These are phyloP conservation scores for Filobasidium uniguttulatum DNA, from an alignment of 1,284 basidiomycete genomes.

Conservation along the genomic window DNA sequence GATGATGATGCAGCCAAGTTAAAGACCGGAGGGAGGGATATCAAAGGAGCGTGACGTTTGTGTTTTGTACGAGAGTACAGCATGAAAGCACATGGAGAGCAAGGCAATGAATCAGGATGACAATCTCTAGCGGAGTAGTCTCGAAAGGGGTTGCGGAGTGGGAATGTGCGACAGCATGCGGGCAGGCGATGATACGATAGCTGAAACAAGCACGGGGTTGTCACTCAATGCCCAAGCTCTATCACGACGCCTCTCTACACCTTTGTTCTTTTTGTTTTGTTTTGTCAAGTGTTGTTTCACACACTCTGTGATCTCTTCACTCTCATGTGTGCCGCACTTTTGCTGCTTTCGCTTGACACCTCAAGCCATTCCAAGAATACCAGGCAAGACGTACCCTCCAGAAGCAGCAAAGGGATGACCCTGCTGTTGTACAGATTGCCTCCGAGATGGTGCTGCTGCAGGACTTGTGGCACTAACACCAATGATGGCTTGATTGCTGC, in stretches of 20 bases:
- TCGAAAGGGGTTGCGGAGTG: too few relatives aligned
- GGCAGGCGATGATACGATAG: too few relatives aligned
- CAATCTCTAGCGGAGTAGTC: too few relatives aligned
- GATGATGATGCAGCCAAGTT: background rate
- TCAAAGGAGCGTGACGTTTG: background rate
- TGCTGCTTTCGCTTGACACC: conserved; percentile 8
- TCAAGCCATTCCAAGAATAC: background rate
- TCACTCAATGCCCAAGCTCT: too few relatives aligned
- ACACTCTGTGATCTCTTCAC: background rate
- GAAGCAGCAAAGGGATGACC: conserved; percentile 35
- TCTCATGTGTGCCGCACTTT: background rate
- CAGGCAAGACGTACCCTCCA: conserved; percentile 14
- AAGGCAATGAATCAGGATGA: background rate
- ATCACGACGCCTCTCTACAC: too few relatives aligned
- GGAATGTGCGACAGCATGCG: too few relatives aligned
- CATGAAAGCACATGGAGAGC: background rate
- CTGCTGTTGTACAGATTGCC: conserved; percentile 28
- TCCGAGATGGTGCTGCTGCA: conserved; percentile 27
- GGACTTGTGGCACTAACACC: conserved; percentile 31
- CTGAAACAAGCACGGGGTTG: too few relatives aligned
- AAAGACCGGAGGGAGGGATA: background rate
- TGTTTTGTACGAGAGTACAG: background rate
- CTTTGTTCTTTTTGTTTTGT: too few relatives aligned
- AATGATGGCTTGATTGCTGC: conserved; percentile 36
- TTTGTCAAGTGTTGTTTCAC: background rate